Conservation (phyloP, 371 early-diverging fungal species). For the Vairimorpha ceranae region DNA sequence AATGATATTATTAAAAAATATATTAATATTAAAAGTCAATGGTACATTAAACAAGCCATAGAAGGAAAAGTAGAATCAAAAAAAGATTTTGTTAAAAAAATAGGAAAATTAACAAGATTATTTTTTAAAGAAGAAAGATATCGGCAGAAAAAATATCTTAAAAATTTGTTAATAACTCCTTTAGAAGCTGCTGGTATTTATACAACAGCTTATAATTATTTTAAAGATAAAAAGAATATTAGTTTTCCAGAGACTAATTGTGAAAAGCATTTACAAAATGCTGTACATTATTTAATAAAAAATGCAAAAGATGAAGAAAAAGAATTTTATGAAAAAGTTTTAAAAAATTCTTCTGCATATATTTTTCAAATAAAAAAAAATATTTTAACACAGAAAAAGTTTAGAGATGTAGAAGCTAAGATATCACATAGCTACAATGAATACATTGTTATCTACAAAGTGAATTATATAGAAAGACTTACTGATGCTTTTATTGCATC, state of each 20-base stretch:
- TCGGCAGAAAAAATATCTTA: slow-evolving; percentile 87
- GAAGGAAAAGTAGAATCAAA: slow-evolving; percentile 28
- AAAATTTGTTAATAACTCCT: slow-evolving; percentile 64
- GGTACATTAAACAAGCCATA: slow-evolving; percentile 78
- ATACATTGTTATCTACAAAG: slow-evolving; percentile 84
- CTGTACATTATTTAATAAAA: slow-evolving; percentile 84
- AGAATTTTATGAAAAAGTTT: slow-evolving; percentile 87
- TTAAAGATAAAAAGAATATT: slow-evolving; percentile 90
- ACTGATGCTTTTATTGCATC: slow-evolving; percentile 95
- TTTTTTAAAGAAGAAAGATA: slow-evolving; percentile 96
- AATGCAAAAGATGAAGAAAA: slow-evolving; percentile 88
- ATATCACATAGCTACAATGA: slow-evolving; percentile 91
- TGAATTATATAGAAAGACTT: slow-evolving; percentile 92
- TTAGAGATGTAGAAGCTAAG: slow-evolving; percentile 95
- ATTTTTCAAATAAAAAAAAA: slow-evolving; percentile 84
- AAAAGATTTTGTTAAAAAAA: slow-evolving; percentile 95
- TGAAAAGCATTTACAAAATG: slow-evolving; percentile 82
- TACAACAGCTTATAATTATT: slow-evolving; percentile 77
- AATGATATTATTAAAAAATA: slow-evolving; percentile 94
- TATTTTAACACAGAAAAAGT: slow-evolving; percentile 86
- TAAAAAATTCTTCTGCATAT: slow-evolving; percentile 87
- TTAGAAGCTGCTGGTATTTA: slow-evolving; percentile 71
- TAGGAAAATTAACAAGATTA: slow-evolving; percentile 89
- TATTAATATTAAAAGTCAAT: slow-evolving; percentile 91
- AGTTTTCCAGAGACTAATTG: slow-evolving; percentile 98